phyloP scores from a whole-genome alignment of 1,284 basidiomycete genomes.

The Rhodotorula sp. region DNA sequence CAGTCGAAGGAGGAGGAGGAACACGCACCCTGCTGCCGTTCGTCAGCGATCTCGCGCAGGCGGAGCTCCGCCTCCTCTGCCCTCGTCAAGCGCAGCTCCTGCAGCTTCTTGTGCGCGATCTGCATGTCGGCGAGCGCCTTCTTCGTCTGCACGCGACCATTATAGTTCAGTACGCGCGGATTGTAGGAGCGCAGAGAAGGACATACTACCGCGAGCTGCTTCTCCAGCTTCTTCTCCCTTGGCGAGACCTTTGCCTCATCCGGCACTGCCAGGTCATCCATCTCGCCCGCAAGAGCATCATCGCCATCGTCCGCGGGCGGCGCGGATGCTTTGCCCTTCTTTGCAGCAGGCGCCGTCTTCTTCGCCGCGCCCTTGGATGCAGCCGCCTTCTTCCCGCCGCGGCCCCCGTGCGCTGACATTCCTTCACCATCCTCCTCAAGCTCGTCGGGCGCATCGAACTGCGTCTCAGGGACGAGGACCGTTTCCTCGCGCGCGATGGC shows the following conservation, averaged over 20 bases:
- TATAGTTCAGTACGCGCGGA: too few relatives aligned
- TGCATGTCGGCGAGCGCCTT: slow-evolving; percentile 12
- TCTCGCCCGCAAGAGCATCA: not conserved
- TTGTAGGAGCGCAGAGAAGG: not conserved
- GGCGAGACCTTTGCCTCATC: not conserved
- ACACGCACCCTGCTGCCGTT: slow-evolving; percentile 27
- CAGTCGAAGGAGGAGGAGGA: too few relatives aligned
- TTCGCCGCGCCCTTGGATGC: not conserved
- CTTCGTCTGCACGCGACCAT: slow-evolving; percentile 22
- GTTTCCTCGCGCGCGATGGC: slow-evolving; percentile 12
- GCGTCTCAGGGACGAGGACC: slow-evolving; percentile 21
- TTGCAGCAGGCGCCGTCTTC: slow-evolving; percentile 1
- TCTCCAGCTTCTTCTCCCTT: slow-evolving; percentile 33
- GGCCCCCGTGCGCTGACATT: not conserved
- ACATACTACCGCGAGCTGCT: slow-evolving; percentile 35
- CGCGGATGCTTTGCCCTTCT: not conserved
- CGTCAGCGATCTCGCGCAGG: slow-evolving; percentile 31
- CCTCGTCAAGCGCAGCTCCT: slow-evolving; percentile 31
- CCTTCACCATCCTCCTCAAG: not conserved
- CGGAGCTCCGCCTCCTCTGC: slow-evolving; percentile 30
- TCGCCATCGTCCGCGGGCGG: not conserved
- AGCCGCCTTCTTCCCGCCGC: not conserved
- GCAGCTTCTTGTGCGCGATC: slow-evolving; percentile 20
- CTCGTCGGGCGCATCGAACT: not conserved
- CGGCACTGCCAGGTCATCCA: not conserved